These are phyloP conservation scores for Schizochytrium sp. DNA, from an alignment of 108 stramenopile species.

Conservation along the genomic window DNA sequence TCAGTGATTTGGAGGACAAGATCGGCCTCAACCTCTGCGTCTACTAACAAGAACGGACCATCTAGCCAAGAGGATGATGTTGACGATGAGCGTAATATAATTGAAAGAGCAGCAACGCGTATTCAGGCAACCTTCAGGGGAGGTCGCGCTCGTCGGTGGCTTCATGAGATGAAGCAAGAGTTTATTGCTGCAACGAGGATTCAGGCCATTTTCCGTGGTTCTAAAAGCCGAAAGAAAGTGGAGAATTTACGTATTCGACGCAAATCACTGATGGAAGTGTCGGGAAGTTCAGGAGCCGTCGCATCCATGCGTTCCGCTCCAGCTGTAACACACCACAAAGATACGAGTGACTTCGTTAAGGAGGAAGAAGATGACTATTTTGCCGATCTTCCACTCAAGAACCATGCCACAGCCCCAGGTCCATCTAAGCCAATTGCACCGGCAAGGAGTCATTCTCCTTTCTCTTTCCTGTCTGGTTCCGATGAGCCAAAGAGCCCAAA, in stretches of 20 bases:
- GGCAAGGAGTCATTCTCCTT: neutral
- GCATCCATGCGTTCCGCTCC: neutral
- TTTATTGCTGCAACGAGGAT: neutral
- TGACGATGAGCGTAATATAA: neutral
- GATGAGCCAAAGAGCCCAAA: neutral
- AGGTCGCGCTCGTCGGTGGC: neutral
- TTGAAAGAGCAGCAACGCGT: neutral
- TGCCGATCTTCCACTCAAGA: neutral
- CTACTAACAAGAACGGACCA: neutral
- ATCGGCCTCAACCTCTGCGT: neutral
- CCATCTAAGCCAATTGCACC: neutral
- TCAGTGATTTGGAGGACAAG: neutral
- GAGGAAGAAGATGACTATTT: neutral
- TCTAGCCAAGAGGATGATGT: neutral
- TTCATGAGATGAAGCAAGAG: neutral
- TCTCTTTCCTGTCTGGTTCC: neutral
- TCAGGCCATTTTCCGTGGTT: slow-evolving; percentile 39
- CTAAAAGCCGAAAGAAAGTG: neutral
- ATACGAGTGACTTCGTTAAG: neutral
- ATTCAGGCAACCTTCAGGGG: slow-evolving; percentile 40
- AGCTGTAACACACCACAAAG: neutral
- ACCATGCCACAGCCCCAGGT: neutral
- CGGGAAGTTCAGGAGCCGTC: neutral
- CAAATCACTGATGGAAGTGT: neutral
- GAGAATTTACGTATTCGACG: neutral